Evolutionary conservation across 2,329 filamentous ascomycete genomes (phyloP).

Genomic region (Fusarium begoniae): DNA sequence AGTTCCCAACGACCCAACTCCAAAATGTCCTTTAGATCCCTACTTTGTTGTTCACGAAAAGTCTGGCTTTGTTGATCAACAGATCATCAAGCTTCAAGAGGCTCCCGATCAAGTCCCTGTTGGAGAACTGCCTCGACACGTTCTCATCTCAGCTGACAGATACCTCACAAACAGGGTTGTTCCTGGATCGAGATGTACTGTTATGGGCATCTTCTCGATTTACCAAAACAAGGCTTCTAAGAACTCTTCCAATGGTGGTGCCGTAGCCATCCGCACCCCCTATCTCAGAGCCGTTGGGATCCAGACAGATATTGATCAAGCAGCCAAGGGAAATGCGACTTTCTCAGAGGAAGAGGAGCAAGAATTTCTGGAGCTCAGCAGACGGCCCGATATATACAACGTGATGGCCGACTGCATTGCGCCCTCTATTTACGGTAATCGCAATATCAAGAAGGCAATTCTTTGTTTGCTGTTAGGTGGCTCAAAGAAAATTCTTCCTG

Average conservation of each 20-base stretch:
- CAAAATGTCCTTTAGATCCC: slow-evolving; percentile 89
- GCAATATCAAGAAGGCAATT: slow-evolving; percentile 97
- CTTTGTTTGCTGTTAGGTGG: slow-evolving; percentile 92
- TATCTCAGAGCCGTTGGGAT: slow-evolving; percentile 95
- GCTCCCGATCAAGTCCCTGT: slow-evolving; percentile 97
- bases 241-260: slow-evolving; percentile 75
- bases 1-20: slow-evolving; percentile 70
- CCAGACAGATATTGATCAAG: slow-evolving; percentile 88
- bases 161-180: slow-evolving; percentile 96
- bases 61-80: slow-evolving; percentile 95
- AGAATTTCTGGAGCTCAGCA: slow-evolving; percentile 90
- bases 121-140: slow-evolving; percentile 92
- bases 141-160: slow-evolving; percentile 94
- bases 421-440: slow-evolving; percentile 95
- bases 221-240: slow-evolving; percentile 93
- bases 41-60: slow-evolving; percentile 97
- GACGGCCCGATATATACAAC: slow-evolving; percentile 90
- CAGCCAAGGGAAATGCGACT: slow-evolving; percentile 81
- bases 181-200: slow-evolving; percentile 90
- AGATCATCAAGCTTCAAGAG: slow-evolving; percentile 97
- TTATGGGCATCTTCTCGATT: slow-evolving; percentile 98
- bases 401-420: slow-evolving; percentile 92
- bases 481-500: slow-evolving; percentile 96
- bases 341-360: slow-evolving; percentile 98
- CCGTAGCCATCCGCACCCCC: slow-evolving; percentile 94